A percentile compares a stretch with the other conserved stretches of the same genome.
These are phyloP conservation scores for Pseudonitzschia multistriata DNA, from an alignment of 108 stramenopile species.

Conservation along the genomic window DNA sequence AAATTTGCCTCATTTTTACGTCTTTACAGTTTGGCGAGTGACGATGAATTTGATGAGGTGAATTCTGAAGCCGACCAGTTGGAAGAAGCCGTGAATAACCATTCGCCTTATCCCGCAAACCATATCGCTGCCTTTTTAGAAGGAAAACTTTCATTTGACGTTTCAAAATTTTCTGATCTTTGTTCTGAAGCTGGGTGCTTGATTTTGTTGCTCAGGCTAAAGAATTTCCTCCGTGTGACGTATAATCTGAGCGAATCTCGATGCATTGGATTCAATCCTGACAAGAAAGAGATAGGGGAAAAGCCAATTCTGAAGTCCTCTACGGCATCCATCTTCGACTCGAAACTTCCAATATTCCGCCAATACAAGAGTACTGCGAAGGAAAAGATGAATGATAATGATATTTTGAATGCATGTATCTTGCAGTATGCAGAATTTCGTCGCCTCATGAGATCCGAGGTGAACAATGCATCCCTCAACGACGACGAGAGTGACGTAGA, in stretches of 20 bases:
- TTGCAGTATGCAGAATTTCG: constrained; percentile 58
- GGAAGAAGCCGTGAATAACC: constrained; percentile 50
- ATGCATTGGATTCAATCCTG: constrained; percentile 66
- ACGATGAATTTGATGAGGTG: constrained; percentile 56
- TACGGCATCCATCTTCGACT: constrained; percentile 24
- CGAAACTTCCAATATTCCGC: constrained; percentile 9
- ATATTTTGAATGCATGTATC: constrained; percentile 26
- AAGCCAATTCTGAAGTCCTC: constrained; percentile 29
- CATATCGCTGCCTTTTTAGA: constrained; percentile 31
- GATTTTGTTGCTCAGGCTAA: constrained; percentile 66
- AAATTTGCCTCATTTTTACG: constrained; percentile 59
- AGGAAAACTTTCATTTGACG: constrained; percentile 30
- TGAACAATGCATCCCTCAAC: neutral
- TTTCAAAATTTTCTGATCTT: constrained; percentile 38
- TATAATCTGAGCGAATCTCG: constrained; percentile 77
- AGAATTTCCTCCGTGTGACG: constrained; percentile 58
- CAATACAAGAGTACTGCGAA: neutral
- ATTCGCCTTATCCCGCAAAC: constrained; percentile 42
- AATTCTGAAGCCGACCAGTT: constrained; percentile 65
- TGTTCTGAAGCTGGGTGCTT: constrained; percentile 62
- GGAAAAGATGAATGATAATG: neutral
- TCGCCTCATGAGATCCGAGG: constrained; percentile 43
- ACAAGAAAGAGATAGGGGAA: constrained; percentile 55
- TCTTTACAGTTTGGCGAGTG: constrained; percentile 38
- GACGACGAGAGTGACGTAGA: constrained; percentile 7